Evolutionary conservation across 129 eudicot genomes (phyloP), one percentile per base, ranked within the genome.

Genomic region (Helichrysum umbraculigerum): DNA sequence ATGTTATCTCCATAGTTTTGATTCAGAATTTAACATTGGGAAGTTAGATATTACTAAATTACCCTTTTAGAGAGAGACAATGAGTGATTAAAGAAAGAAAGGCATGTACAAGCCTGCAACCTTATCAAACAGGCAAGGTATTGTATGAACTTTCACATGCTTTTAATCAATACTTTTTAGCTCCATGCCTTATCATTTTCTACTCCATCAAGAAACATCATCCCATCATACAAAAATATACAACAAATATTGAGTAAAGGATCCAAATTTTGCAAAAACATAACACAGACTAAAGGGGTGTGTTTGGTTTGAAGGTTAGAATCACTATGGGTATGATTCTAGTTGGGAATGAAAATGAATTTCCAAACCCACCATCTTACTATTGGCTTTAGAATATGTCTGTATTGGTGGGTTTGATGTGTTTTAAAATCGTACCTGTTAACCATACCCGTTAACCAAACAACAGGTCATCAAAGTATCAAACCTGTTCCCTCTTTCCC

Each of bases 71-170:
- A 59, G 58, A 67, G 74, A 16, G 80, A 59, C 22, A 25, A 10
- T 8, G 59, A 39, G 52, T 25, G 34, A 71, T 34, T 17, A 51
- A 51, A 79, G n/a, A 21, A 62, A 63, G 66, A 22, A 57, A 75
- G 33, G 52, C 56, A 77, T 15, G 28, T 35, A 16, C 59, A 63
- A 41, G 29, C 75, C 47, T 57, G 66, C 63, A 76, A 76, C 33
- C 80, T 66, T 76, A 68, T 68, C 80, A 76, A 51, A 76, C 58
- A 76, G 56, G 59, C 67, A 67, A 76, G 42, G 57, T 67, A 56
- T 76, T 54, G 59, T 67, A 57, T 54, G 7, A 76, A 47, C 82
- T 71, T 78, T 70, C 47, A 61, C 82, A 70, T 33, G 71, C 76
- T 70, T 70, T 78, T 44, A 21, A 74, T 61, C 29, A 28, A 25